Evolutionary conservation across 2,329 filamentous ascomycete species (phyloP).

Genomic region (Epichloe sylvatica): DNA sequence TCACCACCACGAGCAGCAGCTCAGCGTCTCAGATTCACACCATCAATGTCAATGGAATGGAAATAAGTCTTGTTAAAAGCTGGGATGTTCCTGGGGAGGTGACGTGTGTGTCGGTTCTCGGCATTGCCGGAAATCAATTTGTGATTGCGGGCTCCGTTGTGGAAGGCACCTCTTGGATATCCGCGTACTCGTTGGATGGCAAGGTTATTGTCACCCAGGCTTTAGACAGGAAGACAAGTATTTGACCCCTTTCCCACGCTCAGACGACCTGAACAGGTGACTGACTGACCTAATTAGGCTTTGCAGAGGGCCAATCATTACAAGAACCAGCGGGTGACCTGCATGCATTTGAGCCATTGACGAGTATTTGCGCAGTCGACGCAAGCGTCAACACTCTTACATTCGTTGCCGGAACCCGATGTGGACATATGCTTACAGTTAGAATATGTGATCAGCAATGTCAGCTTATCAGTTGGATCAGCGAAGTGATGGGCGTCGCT

Average conservation of each 20-base stretch:
- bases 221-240: slow-evolving; percentile 3
- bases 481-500: slow-evolving; percentile 23
- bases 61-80: slow-evolving; percentile 15
- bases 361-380: slow-evolving; percentile 27
- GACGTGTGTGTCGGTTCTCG: slow-evolving; percentile 30
- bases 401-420: slow-evolving; percentile 35
- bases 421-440: slow-evolving; percentile 35
- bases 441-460: slow-evolving; percentile 10
- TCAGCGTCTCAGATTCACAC: slow-evolving; percentile 25
- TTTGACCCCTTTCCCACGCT: neutral
- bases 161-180: slow-evolving; percentile 20
- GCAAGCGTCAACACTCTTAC: slow-evolving; percentile 15
- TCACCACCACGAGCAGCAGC: slow-evolving; percentile 28
- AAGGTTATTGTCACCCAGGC: slow-evolving; percentile 8
- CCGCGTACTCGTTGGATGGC: slow-evolving; percentile 17
- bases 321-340: neutral
- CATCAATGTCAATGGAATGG: slow-evolving; percentile 22
- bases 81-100: slow-evolving; percentile 32
- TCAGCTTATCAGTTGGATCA: slow-evolving; percentile 14
- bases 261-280: neutral
- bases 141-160: slow-evolving; percentile 23
- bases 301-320: neutral
- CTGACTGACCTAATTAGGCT: neutral
- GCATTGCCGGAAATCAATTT: slow-evolving; percentile 12
- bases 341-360: slow-evolving; percentile 26